These are phyloP conservation scores for Arthrobotrys musiformis DNA, from an alignment of 2,329 filamentous ascomycete genomes.

Conservation along the genomic window DNA sequence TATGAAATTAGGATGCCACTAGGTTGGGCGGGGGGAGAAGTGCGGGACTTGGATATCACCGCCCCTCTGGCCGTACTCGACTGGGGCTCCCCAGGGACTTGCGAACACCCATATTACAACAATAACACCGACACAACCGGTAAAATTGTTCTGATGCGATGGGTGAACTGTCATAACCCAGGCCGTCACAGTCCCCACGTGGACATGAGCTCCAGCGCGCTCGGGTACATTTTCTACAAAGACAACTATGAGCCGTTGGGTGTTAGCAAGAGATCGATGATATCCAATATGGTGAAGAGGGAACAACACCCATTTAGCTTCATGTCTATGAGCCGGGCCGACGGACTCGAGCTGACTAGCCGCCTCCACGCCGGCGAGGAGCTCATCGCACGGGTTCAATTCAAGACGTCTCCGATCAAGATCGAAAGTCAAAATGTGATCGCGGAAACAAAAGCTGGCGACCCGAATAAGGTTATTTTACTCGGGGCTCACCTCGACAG, in stretches of 20 bases:
- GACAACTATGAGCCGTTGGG: too few species aligned
- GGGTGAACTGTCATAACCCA: constrained; percentile 63
- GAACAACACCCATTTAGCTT: too few species aligned
- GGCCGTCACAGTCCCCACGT: constrained; percentile 65
- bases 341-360: too few species aligned
- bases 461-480: constrained; percentile 16
- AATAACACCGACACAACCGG: constrained; percentile 62
- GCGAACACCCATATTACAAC: constrained; percentile 62
- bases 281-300: too few species aligned
- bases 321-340: too few species aligned
- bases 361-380: constrained; percentile 64
- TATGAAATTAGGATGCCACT: too few species aligned
- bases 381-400: constrained; percentile 63
- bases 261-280: too few species aligned
- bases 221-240: too few species aligned
- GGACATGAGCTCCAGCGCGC: constrained; percentile 63
- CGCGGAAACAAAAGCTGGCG: background rate
- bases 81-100: constrained; percentile 62
- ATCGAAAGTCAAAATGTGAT: constrained; percentile 57
- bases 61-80: constrained; percentile 64
- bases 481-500: constrained; percentile 61
- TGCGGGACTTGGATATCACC: constrained; percentile 64
- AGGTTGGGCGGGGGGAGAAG: too few species aligned
- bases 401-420: constrained; percentile 62
- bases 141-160: constrained; percentile 64